Percentiles rank a stretch among this genome's conserved stretches.
These are phyloP conservation scores for Apiosordaria backusii DNA, from an alignment of 495 filamentous ascomycete species.

Conservation along the genomic window DNA sequence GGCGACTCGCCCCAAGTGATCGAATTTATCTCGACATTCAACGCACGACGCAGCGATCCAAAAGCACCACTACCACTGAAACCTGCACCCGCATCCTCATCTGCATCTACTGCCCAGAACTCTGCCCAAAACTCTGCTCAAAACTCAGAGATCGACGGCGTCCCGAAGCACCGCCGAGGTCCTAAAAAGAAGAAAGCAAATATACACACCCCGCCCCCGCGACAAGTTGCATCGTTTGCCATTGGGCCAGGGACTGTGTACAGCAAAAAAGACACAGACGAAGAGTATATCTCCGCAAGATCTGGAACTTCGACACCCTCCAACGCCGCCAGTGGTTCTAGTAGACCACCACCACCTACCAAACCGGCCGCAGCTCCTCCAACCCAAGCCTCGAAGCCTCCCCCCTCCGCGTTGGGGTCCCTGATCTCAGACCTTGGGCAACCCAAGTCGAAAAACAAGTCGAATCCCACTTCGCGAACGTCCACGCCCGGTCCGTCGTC, in stretches of 20 bases:
- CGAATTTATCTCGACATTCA: constrained; percentile 92
- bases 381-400: constrained; percentile 44
- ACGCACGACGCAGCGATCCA: constrained; percentile 59
- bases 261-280: constrained; percentile 41
- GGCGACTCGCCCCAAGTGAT: constrained; percentile 80
- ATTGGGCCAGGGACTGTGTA: constrained; percentile 36
- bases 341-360: constrained; percentile 38
- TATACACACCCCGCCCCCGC: constrained; percentile 61
- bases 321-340: constrained; percentile 32
- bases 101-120: constrained; percentile 18
- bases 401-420: constrained; percentile 68
- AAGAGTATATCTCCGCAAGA: constrained; percentile 38
- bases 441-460: constrained; percentile 59
- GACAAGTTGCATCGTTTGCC: constrained; percentile 55
- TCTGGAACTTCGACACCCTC: constrained; percentile 34
- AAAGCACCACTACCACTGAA: constrained; percentile 20
- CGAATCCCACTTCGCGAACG: constrained; percentile 50
- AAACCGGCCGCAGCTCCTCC: constrained; percentile 36
- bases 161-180: constrained; percentile 30
- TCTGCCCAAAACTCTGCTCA: constrained; percentile 23
- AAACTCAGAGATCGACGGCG: constrained; percentile 30
- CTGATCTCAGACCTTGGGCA: constrained; percentile 71
- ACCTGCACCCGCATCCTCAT: neutral
- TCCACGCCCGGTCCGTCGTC: constrained; percentile 51
- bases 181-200: constrained; percentile 58